Conservation (phyloP, 305 asterid genomes). For the Rubia balearica region DNA sequence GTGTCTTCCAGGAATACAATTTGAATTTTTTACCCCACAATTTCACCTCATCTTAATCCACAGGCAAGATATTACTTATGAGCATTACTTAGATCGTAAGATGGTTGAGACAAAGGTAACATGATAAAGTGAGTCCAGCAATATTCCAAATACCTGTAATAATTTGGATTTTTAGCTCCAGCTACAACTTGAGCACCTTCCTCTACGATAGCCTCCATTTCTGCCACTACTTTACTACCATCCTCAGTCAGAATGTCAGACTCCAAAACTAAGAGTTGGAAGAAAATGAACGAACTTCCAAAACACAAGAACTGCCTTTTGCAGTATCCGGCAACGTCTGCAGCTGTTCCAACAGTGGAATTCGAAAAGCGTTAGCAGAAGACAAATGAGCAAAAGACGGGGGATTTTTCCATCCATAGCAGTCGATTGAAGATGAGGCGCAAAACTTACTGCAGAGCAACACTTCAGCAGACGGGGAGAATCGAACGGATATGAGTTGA, state of each 20-base stretch:
- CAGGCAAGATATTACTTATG: not conserved
- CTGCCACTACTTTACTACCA: slow-evolving; percentile 71
- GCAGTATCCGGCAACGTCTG: slow-evolving; percentile 82
- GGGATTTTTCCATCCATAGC: no score
- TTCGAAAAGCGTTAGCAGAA: slow-evolving; percentile 7
- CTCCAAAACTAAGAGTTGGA: slow-evolving; percentile 55
- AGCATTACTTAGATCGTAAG: not conserved
- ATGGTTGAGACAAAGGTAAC: not conserved
- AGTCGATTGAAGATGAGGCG: no score
- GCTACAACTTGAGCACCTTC: slow-evolving; percentile 99
- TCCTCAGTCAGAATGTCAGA: slow-evolving; percentile 67
- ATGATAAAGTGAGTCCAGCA: not conserved
- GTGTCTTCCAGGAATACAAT: not conserved
- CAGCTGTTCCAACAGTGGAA: slow-evolving; percentile 55
- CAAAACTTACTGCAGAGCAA: no score
- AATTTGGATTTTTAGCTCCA: slow-evolving; percentile 75
- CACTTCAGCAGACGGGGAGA: no score
- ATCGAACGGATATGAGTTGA: no score
- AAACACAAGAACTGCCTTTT: slow-evolving; percentile 59
- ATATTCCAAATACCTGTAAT: slow-evolving; percentile 60
- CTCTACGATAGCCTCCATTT: slow-evolving; percentile 82
- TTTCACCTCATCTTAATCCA: not conserved
- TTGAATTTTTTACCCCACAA: not conserved
- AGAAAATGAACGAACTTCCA: slow-evolving; percentile 77
- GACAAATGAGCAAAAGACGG: not conserved